Evolutionary conservation across 495 filamentous ascomycete species (phyloP), one percentile per base, ranked within the genome.

Genomic region (Talaromyces wortmannii): DNA sequence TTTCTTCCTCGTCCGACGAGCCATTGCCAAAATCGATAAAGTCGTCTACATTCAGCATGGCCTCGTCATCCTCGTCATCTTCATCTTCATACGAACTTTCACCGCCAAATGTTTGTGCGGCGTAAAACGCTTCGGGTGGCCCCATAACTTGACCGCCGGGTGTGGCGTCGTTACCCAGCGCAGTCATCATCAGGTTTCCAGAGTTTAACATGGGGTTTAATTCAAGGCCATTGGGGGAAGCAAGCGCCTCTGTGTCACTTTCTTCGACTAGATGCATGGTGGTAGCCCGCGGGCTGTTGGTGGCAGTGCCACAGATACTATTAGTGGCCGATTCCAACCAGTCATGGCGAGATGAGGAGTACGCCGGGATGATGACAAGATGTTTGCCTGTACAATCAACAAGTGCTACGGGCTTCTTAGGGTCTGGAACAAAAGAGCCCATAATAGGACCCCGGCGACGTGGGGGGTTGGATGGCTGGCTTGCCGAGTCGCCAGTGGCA

Each of bases 141-240:
- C 86, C 84, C 58, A 89, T 77, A 7, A 83, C 79, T 62, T 87
- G 82, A 55, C 83, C 85, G 60, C 83, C 78, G 12, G 85, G 78
- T 23, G 83, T 75, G 15, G 81, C 74, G 54, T 74, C 75, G 42
- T 74, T 77, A 31, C 73, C 73, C 69, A 86, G 65, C 59, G 84
- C 86, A 29, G 83, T 83, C 79, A 91, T 83, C 87, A 91, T 89
- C 55, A 91, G 71, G 54, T 86, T 86, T n/a, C 83, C 81, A 31
- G 86, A 84, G 56, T 77, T 82, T 48, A 88, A 70, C 69, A 89
- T 82, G 32, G 86, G 79, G 44, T 77, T 81, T 44, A 77, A 62
- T 36, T 82, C 72, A 4, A 61, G 56, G 23, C 75, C 72, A 50
- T 69, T 75, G 5, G 78, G 74, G 51, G 68, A 79, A 45, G 63